A percentile compares a stretch with the other conserved stretches of the same genome.
phyloP scores from a whole-genome alignment of 768 basidiomycete species.

The Hygrocybe coccinea region DNA sequence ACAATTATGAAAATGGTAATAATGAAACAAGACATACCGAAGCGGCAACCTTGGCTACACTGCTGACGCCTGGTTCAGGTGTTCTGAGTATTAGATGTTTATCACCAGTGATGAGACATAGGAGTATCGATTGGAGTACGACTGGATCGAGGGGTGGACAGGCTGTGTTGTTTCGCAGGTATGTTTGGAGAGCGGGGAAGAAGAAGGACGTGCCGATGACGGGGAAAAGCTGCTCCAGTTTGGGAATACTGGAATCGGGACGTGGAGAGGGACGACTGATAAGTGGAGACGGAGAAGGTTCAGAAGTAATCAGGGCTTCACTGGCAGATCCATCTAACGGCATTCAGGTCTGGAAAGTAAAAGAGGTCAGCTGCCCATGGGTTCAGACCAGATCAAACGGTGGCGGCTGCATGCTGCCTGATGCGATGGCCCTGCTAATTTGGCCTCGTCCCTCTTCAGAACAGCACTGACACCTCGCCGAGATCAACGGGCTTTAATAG shows the following conservation, averaged over 20 bases:
- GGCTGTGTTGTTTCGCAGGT: conserved; percentile 40
- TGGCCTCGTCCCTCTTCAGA: not conserved
- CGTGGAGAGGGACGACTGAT: not conserved
- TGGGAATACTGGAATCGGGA: not conserved
- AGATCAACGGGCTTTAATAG: not conserved
- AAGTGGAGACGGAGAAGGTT: conserved; percentile 2
- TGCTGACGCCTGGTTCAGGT: conserved; percentile 56
- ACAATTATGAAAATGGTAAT: not conserved
- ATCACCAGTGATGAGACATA: conserved; percentile 58
- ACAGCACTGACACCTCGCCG: not conserved
- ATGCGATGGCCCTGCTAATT: not conserved
- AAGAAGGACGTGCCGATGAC: conserved; percentile 43
- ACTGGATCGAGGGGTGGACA: conserved; percentile 55
- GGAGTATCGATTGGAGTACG: conserved; percentile 60
- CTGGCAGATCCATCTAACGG: too few relatives aligned
- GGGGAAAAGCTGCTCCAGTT: conserved; percentile 20
- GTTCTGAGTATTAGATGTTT: conserved; percentile 63
- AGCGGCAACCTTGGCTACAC: conserved; percentile 53
- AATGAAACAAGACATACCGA: conserved; percentile 43
- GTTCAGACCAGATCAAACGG: not conserved
- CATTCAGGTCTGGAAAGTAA: not conserved
- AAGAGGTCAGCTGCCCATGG: too few relatives aligned
- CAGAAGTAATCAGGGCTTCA: too few relatives aligned
- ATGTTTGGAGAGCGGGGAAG: conserved; percentile 45
- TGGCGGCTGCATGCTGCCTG: not conserved